Percentiles rank a stretch among this genome's conserved stretches.
phyloP scores from a whole-genome alignment of 1,284 basidiomycete genomes.

The Trichosporon ovoides region DNA sequence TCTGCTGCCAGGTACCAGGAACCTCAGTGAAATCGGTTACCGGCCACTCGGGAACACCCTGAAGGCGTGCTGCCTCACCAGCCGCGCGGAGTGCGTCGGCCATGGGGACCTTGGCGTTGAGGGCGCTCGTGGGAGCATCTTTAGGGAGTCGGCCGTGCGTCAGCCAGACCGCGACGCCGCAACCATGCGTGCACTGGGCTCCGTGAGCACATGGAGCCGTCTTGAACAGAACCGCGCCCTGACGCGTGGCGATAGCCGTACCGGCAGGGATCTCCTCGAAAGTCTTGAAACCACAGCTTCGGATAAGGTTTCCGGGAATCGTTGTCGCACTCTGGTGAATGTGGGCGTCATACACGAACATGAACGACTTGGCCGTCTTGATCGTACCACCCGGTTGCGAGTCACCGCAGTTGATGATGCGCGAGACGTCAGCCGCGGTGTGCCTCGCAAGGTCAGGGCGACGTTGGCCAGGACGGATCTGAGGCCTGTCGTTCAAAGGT shows the following conservation, averaged over 20 bases:
- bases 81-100: constrained; percentile 42
- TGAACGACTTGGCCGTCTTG: constrained; percentile 33
- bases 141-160: constrained; percentile 50
- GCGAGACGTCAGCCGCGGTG: constrained; percentile 44
- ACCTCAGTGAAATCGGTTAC: constrained; percentile 30
- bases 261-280: constrained; percentile 35
- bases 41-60: constrained; percentile 46
- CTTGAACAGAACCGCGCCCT: constrained; percentile 50
- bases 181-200: constrained; percentile 21
- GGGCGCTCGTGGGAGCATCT: constrained; percentile 36
- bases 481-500: constrained; percentile 44
- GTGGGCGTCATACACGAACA: constrained; percentile 51
- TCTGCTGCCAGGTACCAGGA: constrained; percentile 49
- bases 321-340: constrained; percentile 31
- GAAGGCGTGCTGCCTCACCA: constrained; percentile 36
- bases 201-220: constrained; percentile 22
- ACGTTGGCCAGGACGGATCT: constrained; percentile 45
- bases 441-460: constrained; percentile 35
- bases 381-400: constrained; percentile 51
- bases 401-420: constrained; percentile 48
- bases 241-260: constrained; percentile 46
- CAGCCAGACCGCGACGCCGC: constrained; percentile 49
- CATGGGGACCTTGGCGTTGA: constrained; percentile 51
- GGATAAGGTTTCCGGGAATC: constrained; percentile 26
- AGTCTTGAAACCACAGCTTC: constrained; percentile 17